Evolutionary conservation across 2,329 filamentous ascomycete species (phyloP).

Genomic region (Iodosphaeria phyllophila): DNA sequence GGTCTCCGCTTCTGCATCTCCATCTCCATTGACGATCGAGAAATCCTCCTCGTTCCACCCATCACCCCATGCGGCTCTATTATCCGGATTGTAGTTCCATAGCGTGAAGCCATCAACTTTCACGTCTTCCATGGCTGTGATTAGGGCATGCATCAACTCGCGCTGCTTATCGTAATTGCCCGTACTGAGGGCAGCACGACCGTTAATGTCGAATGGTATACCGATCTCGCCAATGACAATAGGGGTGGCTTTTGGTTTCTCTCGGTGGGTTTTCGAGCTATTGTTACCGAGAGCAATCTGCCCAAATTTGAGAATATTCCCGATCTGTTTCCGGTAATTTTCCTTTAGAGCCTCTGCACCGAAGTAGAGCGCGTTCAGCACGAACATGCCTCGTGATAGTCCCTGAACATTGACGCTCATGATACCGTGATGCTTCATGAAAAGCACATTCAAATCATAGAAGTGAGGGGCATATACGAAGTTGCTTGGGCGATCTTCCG

Average conservation of each 20-base stretch:
- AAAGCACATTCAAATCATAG: conserved; percentile 22
- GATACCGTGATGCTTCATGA: conserved; percentile 15
- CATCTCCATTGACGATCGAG: conserved; percentile 19
- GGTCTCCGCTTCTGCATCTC: no score
- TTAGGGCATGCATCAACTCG: conserved; percentile 19
- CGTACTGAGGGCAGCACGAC: conserved; percentile 15
- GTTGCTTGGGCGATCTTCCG: conserved; percentile 11
- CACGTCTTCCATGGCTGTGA: conserved; percentile 21
- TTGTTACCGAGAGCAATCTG: conserved; percentile 13
- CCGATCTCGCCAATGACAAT: conserved; percentile 21
- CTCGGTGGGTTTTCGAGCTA: no score
- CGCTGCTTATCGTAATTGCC: conserved; percentile 20
- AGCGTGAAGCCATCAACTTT: conserved; percentile 17
- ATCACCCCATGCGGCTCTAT: conserved; percentile 18
- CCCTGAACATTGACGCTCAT: conserved; percentile 23
- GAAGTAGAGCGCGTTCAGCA: conserved; percentile 21
- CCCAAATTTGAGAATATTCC: conserved; percentile 16
- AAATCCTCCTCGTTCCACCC: conserved; percentile 25
- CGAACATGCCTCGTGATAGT: conserved; percentile 19
- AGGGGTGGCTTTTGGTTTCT: conserved; percentile 13
- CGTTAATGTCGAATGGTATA: conserved; percentile 21
- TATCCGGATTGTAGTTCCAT: conserved; percentile 21
- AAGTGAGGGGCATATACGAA: conserved; percentile 23
- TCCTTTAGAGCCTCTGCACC: conserved; percentile 16
- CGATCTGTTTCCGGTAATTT: conserved; percentile 20